Base-by-base conservation (phyloP, 2,329 filamentous ascomycete species). In the Penicillium corylophilum region DNA sequence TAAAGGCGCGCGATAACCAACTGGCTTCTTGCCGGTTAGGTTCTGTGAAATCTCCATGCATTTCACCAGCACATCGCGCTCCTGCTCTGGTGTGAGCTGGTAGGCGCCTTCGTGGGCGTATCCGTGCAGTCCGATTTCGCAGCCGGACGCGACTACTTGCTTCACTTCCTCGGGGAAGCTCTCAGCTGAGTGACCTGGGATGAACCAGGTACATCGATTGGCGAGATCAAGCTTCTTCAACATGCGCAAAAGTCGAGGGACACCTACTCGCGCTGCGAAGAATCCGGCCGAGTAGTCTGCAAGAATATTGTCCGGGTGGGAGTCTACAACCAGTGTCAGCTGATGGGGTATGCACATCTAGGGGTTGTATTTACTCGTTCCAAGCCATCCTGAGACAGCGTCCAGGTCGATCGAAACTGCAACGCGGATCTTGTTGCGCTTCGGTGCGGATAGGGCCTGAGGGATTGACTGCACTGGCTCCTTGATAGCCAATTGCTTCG, bases 81-180 rank as follows among this genome's bases (percentile, higher is more conserved):
- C 87, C 71, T 91, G 88, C 62, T 89, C 85, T 1, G 87, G 67
- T 0, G 80, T 87, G 83, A 90, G 88, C 46, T 85, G 82, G 9
- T 77, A 78, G 0, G 87, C 85, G 56, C 89, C 88, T 64, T 90
- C 86, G 57, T 90, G 86, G 0, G 82, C 83, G 69, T 89, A 90
- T 15, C 85, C 86, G 38, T 64, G 71, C 5, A 71, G 56, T 8
- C 73, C 81, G 41, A 83, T 77, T 57, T 83, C 80, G 5, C 74
- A 75, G 6, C 82, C 80, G 28, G 76, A 78, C 4, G 77, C 72
- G 2, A 82, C 66, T 20, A 85, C 79, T 41, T 72, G 70, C 45
- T 70, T 66, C 2, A 79, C 78, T 49, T 82, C 73, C 2, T 69
- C 64, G 0, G 81, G 81, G 54, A 84, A 84, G 9, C 76, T 82